Percentiles rank a stretch among this genome's conserved stretches.
Evolutionary conservation across 2,329 filamentous ascomycete species (phyloP).

Genomic region (Aspergillus unguis): DNA sequence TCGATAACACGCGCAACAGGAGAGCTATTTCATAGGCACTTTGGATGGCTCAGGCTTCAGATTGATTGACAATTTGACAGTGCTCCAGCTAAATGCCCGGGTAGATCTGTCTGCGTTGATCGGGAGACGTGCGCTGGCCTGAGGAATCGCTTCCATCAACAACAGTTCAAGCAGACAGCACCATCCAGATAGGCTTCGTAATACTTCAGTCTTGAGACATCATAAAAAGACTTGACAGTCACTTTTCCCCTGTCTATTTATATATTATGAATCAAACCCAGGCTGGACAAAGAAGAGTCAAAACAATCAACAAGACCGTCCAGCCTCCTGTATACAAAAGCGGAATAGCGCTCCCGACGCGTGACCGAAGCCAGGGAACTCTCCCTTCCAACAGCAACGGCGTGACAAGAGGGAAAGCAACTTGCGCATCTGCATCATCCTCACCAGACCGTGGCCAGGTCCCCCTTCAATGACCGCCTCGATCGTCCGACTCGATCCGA

Average conservation of each 20-base stretch:
- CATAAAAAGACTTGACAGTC: background rate
- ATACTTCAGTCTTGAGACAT: background rate
- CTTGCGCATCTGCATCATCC: slow-evolving; percentile 10
- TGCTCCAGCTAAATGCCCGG: background rate
- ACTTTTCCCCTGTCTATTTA: slow-evolving; percentile 1
- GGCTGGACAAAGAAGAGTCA: slow-evolving; percentile 1
- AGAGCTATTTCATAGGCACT: background rate
- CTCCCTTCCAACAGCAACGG: slow-evolving; percentile 26
- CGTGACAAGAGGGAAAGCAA: slow-evolving; percentile 4
- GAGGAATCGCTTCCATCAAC: background rate
- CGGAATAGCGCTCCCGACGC: slow-evolving; percentile 38
- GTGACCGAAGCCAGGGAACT: slow-evolving; percentile 30
- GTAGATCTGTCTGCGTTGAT: slow-evolving; percentile 4
- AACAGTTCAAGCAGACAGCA: background rate
- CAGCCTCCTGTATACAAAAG: slow-evolving; percentile 20
- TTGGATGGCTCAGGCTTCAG: background rate
- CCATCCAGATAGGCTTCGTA: too few species aligned
- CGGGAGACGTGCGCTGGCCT: slow-evolving; percentile 6
- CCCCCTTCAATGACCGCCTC: slow-evolving; percentile 24
- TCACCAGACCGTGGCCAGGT: slow-evolving; percentile 25
- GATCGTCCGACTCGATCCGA: slow-evolving; percentile 12
- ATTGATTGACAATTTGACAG: background rate
- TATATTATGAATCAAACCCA: background rate
- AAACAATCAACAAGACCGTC: slow-evolving; percentile 6
- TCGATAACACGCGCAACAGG: slow-evolving; percentile 4